Percentiles rank a stretch among this genome's conserved stretches.
These are phyloP conservation scores for Boletellus emodensis DNA, from an alignment of 768 basidiomycete species.

Conservation along the genomic window DNA sequence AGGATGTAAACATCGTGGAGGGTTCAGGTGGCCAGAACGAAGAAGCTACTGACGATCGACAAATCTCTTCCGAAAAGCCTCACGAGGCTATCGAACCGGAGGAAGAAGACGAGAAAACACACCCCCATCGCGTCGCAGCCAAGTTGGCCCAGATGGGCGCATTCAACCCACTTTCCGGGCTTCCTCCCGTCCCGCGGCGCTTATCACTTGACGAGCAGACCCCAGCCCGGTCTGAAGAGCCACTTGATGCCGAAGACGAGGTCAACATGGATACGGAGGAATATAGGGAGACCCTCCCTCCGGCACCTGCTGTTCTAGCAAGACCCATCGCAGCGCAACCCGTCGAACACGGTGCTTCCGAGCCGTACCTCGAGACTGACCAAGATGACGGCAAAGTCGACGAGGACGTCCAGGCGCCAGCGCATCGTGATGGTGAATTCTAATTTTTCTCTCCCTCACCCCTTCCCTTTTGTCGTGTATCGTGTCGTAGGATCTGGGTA, in stretches of 20 bases:
- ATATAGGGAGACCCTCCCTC: conserved; percentile 15
- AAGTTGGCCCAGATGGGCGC: conserved; percentile 59
- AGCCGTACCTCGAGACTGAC: conserved; percentile 11
- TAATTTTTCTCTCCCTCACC: conserved; percentile 25
- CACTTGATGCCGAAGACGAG: conserved; percentile 15
- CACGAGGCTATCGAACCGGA: conserved; percentile 10
- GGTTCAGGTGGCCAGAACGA: neutral
- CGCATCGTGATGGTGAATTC: conserved; percentile 40
- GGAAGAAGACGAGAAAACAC: conserved; percentile 49
- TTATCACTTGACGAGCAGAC: conserved; percentile 11
- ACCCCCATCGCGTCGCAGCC: conserved; percentile 57
- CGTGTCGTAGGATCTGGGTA: conserved; percentile 25
- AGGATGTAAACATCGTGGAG: conserved; percentile 14
- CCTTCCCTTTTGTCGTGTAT: conserved; percentile 20
- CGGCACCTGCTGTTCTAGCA: conserved; percentile 20
- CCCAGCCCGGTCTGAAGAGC: neutral
- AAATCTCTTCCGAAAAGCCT: conserved; percentile 1
- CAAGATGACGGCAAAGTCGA: conserved; percentile 16
- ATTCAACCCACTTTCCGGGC: conserved; percentile 49
- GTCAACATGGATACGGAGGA: conserved; percentile 26
- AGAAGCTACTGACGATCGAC: conserved; percentile 4
- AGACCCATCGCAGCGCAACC: conserved; percentile 20
- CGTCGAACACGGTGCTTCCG: conserved; percentile 11
- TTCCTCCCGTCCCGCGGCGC: conserved; percentile 23
- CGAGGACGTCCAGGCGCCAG: conserved; percentile 14